Base-by-base conservation (phyloP, 2,329 filamentous ascomycete genomes). In the Phyllosticta paracitricarpa region DNA sequence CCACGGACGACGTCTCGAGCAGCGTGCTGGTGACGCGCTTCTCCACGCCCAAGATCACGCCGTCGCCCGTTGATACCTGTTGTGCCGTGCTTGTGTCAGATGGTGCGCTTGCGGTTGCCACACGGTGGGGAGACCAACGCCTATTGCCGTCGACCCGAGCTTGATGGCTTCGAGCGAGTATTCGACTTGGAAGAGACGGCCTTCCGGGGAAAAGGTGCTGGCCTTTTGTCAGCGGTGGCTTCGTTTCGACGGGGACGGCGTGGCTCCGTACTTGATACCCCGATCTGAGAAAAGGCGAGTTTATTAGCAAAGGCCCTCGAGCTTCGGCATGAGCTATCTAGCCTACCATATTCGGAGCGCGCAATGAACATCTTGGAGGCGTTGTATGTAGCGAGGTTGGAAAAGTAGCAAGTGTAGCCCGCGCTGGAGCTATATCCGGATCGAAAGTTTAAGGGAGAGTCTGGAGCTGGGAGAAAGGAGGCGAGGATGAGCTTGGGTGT, bases 151-250 rank as follows among this genome's bases (percentile, higher is more conserved):
- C 71, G 90, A 96, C 69, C 94, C 94, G 68, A 97, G 89, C 83
- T 99, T 99, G 85, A 99, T 99, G 78, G 94, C 94, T 82, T 99
- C 94, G 77, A 99, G 89, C 63, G 94, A 97, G 86, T 99, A 99
- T 88, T 99, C 94, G 82, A 99, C 94, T 82, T 99, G 94, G 85
- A 99, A 99, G 77, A 99, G 89, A 79, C 94, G 94, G 73, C 94
- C 94, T 84, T 99, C 94, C 64, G 94, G 94, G 70, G 94, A 99
- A 85, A 99, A 99, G 84, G 94, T 99, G 84, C 89, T 95, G 75
- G 59, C 56, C 14, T 57, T 59, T 56, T 64, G 68, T 73, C 64
- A 73, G 68, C 66, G 64, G 61, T 26, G 25, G 52, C 56, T 30
- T 54, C 22, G 33, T 48, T 54, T 63, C 40, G 28, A 53, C 64